Base-by-base conservation (phyloP, 257 asterid genomes). In the Salvia rosmarinus region DNA sequence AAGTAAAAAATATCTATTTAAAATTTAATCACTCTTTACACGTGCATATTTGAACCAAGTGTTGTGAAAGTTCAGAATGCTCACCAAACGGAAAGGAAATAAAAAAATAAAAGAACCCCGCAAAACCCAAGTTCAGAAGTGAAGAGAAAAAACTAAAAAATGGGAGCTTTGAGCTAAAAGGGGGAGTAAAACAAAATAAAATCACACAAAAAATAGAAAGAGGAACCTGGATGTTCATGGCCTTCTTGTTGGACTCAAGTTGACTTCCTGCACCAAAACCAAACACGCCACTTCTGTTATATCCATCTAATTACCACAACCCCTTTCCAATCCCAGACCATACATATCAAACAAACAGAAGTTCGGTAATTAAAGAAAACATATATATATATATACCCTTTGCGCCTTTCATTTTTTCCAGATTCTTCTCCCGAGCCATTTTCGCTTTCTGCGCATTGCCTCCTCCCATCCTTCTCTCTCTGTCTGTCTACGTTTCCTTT, bases 371-470 rank as follows among this genome's bases (percentile, higher is more conserved):
- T 2, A 47, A 21, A 52, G 8, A 16, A 42, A 34, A 64, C n/a
- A n/a, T n/a, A n/a, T n/a, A n/a, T n/a, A n/a, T n/a, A n/a, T n/a
- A n/a, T 39, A 14, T 13, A 88, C 92, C 97, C 84, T 89, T 91
- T 6, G 78, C 30, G 59, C 67, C 92, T 82, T 89, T 89, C 75
- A 56, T 6, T 77, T 91, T 87, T 81, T 91, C 97, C 82, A 81
- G 8, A 52, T 89, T 87, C 88, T 76, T 89, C 73, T 91, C 97
- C 39, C 97, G 96, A 78, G 96, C 93, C 95, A 86, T 91, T 83
- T 86, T 91, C 34, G 97, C 65, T 20, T 91, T 91, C 25, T 91
- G 96, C 4, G 75, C 97, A 61, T 91, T 91, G 71, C 97, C 97
- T 54, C 96, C 97, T 11, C 96, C 97, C 97, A 91, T 88, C 37